phyloP scores from a whole-genome alignment of 1,139 yeast genomes.

The Yamadazyma dushanensis region DNA sequence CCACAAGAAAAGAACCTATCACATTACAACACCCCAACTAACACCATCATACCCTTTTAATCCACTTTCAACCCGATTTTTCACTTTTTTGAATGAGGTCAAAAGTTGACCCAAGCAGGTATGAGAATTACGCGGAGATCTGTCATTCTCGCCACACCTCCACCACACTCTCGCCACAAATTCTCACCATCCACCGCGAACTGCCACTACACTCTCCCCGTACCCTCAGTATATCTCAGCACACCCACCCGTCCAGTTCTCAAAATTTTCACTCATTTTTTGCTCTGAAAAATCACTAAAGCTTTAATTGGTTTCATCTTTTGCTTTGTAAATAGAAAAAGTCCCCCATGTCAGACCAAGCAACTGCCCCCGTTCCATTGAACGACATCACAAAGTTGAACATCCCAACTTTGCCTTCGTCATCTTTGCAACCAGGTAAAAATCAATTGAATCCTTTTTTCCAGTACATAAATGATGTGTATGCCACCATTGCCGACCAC shows the following conservation, averaged over 20 bases:
- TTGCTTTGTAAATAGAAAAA: slow-evolving; percentile 8
- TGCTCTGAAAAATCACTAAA: slow-evolving; percentile 1
- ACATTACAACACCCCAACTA: no score
- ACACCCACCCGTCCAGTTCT: slow-evolving; percentile 4
- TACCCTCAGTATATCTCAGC: slow-evolving; percentile 1
- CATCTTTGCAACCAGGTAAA: slow-evolving; percentile 51
- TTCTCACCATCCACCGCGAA: neutral
- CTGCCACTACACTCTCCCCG: neutral
- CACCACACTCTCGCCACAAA: neutral
- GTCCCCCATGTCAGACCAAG: slow-evolving; percentile 17
- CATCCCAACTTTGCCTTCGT: slow-evolving; percentile 59
- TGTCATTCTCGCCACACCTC: neutral
- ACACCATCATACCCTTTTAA: neutral
- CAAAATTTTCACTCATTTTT: slow-evolving; percentile 14
- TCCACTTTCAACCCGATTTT: neutral
- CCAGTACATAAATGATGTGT: slow-evolving; percentile 76
- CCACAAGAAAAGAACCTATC: no score
- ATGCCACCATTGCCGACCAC: slow-evolving; percentile 70
- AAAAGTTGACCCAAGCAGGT: slow-evolving; percentile 2
- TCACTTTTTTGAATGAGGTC: neutral
- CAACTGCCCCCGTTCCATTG: slow-evolving; percentile 35
- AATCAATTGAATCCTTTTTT: slow-evolving; percentile 71
- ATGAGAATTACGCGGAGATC: slow-evolving; percentile 2
- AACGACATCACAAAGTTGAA: slow-evolving; percentile 55
- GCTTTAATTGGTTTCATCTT: neutral